Evolutionary conservation across 2,329 filamentous ascomycete genomes (phyloP).

Genomic region (Bipolaris zeicola): DNA sequence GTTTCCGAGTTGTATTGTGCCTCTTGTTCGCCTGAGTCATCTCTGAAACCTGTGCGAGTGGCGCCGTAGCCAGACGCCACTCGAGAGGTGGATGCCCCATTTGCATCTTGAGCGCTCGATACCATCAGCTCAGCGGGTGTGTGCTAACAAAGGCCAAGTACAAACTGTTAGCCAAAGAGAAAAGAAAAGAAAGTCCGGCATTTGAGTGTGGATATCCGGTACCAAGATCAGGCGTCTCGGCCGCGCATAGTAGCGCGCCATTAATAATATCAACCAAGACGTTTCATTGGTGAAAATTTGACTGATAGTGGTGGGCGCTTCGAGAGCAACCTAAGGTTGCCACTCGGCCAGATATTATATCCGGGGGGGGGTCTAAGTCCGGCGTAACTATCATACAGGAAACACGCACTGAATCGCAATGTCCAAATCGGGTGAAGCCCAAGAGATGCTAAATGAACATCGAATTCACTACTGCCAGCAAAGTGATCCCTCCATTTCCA

Average conservation of each 20-base stretch:
- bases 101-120: background rate
- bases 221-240: slow-evolving; percentile 1
- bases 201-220: background rate
- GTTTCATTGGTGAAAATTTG: slow-evolving; percentile 5
- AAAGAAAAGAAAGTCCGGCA: background rate
- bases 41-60: background rate
- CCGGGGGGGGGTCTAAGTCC: background rate
- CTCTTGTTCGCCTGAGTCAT: background rate
- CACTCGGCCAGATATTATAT: slow-evolving; percentile 6
- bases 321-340: slow-evolving; percentile 1
- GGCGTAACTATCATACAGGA: background rate
- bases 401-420: too few species aligned
- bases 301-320: slow-evolving; percentile 2
- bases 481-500: too few species aligned
- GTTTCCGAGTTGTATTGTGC: background rate
- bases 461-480: too few species aligned
- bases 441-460: too few species aligned
- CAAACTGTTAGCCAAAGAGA: background rate
- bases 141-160: background rate
- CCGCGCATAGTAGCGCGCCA: background rate
- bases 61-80: background rate
- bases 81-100: background rate
- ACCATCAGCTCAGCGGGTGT: background rate
- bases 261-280: background rate
- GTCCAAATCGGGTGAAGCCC: too few species aligned